phyloP scores from a whole-genome alignment of 2,329 filamentous ascomycete genomes.

The Apiospora rasikravindrae region DNA sequence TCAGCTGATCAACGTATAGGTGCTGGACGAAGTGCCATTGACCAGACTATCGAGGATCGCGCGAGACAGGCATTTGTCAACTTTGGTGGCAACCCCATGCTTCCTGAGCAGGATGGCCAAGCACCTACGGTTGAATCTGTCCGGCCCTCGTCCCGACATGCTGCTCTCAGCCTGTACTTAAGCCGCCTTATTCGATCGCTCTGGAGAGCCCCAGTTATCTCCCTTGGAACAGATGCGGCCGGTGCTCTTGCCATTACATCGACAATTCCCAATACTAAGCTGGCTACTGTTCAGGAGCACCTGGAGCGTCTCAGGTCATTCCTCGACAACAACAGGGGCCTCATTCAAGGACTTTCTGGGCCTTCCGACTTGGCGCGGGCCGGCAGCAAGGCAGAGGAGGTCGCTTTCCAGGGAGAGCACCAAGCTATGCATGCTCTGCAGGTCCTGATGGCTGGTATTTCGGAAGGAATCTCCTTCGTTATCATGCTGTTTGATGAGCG shows the following conservation, averaged over 20 bases:
- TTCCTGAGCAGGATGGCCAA: conserved; percentile 78
- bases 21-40: conserved; percentile 75
- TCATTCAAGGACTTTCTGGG: conserved; percentile 93
- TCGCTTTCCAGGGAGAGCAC: conserved; percentile 92
- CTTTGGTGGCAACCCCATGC: conserved; percentile 83
- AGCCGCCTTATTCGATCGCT: conserved; percentile 85
- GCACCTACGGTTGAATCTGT: conserved; percentile 80
- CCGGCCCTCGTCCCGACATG: conserved; percentile 84
- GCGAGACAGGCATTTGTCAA: conserved; percentile 90
- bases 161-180: conserved; percentile 86
- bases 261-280: conserved; percentile 69
- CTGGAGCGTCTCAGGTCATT: conserved; percentile 81
- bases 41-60: conserved; percentile 83
- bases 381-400: conserved; percentile 84
- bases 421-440: conserved; percentile 87
- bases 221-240: conserved; percentile 53
- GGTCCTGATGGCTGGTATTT: conserved; percentile 85
- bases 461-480: conserved; percentile 96
- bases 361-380: conserved; percentile 82
- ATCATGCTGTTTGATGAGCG: conserved; percentile 93
- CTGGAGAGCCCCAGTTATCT: conserved; percentile 82
- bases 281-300: conserved; percentile 79
- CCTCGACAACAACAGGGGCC: conserved; percentile 82
- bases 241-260: conserved; percentile 69
- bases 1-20: conserved; percentile 70